phyloP scores from a whole-genome alignment of 352 stramenopile species.

The Phytophthora nicotianae region DNA sequence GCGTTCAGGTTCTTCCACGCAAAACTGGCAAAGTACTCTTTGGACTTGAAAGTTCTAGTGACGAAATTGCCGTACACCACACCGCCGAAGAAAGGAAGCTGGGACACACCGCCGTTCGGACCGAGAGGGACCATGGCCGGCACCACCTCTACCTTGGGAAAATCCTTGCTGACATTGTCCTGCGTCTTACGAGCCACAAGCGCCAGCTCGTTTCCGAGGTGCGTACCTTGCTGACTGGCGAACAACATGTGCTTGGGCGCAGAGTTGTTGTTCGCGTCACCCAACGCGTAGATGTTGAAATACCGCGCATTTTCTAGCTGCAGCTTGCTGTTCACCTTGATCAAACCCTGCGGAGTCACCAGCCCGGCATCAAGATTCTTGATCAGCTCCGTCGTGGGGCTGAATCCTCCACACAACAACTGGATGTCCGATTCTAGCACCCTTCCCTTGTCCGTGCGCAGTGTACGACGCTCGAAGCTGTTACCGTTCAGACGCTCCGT shows the following conservation, averaged over 20 bases:
- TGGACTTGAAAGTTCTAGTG: slow-evolving; percentile 49
- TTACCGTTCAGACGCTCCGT: slow-evolving; percentile 40
- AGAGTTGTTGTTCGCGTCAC: slow-evolving; percentile 52
- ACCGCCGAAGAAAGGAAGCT: slow-evolving; percentile 55
- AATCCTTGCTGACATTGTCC: slow-evolving; percentile 38
- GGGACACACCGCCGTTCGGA: slow-evolving; percentile 49
- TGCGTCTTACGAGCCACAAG: slow-evolving; percentile 44
- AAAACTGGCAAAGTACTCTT: slow-evolving; percentile 48
- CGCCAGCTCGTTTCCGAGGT: slow-evolving; percentile 46
- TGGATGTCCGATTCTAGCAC: slow-evolving; percentile 56
- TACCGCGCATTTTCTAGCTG: slow-evolving; percentile 52
- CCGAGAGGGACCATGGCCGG: slow-evolving; percentile 48
- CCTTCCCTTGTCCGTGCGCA: slow-evolving; percentile 56
- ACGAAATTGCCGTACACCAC: slow-evolving; percentile 53
- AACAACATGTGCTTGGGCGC: slow-evolving; percentile 52
- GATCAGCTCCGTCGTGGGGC: slow-evolving; percentile 43
- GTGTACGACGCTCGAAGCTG: slow-evolving; percentile 46
- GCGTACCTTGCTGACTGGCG: slow-evolving; percentile 47
- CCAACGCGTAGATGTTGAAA: slow-evolving; percentile 57
- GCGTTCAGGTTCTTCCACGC: slow-evolving; percentile 42
- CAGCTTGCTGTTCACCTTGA: slow-evolving; percentile 54
- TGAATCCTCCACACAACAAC: slow-evolving; percentile 47
- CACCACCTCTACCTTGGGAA: slow-evolving; percentile 41
- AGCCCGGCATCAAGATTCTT: slow-evolving; percentile 38
- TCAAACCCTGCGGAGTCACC: slow-evolving; percentile 40